Base-by-base conservation (phyloP, 305 asterid genomes). In the Salvia sclarea region DNA sequence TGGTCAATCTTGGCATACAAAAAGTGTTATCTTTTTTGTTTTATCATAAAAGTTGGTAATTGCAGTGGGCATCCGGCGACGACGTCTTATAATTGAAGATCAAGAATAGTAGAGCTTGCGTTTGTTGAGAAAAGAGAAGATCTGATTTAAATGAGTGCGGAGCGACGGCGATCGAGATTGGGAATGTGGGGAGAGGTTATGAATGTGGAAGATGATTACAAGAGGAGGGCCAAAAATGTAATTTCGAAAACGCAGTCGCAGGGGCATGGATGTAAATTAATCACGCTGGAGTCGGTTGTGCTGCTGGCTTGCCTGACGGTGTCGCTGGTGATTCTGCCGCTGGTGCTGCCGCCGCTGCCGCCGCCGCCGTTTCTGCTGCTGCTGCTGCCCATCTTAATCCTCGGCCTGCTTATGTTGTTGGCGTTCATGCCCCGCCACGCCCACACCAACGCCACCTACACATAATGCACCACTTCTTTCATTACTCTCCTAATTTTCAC, bases 311-410 rank as follows among this genome's bases (percentile, higher is more conserved):
- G 89, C 78, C 80, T 91, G 1, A 81, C 95, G 2, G 89, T 63
- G 25, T 81, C 88, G 35, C 59, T 91, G 81, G 83, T 91, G 72
- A 78, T 91, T 11, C 74, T 91, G 69, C 97, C 97, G 1, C 80
- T 87, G 9, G 50, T 91, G 21, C 83, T 91, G 4, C 98, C 98
- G 12, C 98, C 97, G 5, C 68, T 88, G 6, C 40, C 41, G 72
- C 95, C 96, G 0, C 95, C 98, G n/a, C 96, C 96, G 8, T 73
- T 77, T 11, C 72, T 87, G 85, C 72, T 91, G 78, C 85, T 91
- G 4, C 53, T 87, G 48, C 79, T 91, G 30, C 97, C 97, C 0
- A 78, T 91, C 12, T 77, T 78, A 74, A 79, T 89, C 1, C 22
- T 91, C 57, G 83, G 14, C 0, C 65, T 91, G 17, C 91, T 91